Evolutionary conservation across 345 rosid species (phyloP).

Genomic region (Boechera retrofracta): DNA sequence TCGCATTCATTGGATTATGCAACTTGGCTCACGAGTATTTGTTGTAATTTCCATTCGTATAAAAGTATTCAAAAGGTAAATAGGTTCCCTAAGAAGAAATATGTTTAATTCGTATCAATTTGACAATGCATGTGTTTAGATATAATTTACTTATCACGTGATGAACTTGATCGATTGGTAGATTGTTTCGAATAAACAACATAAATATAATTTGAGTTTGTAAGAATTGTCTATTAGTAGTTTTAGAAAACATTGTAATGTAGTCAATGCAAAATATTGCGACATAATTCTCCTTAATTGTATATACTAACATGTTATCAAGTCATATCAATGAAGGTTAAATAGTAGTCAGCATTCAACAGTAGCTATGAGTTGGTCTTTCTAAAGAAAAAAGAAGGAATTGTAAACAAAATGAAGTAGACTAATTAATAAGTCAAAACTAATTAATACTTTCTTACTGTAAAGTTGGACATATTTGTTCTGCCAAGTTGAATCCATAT

Average conservation of each 20-base stretch:
- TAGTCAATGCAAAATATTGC: background rate
- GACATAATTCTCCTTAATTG: background rate
- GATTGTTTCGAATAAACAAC: background rate
- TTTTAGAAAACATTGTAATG: background rate
- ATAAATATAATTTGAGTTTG: background rate
- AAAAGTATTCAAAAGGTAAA: background rate
- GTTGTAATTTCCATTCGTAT: no score
- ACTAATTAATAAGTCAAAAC: background rate
- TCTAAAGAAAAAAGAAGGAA: background rate
- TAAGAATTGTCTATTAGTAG: background rate
- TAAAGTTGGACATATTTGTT: background rate
- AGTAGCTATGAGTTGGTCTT: background rate
- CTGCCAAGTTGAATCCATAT: background rate
- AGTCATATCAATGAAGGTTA: background rate
- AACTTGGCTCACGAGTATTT: background rate
- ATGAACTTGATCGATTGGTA: background rate
- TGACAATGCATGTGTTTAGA: background rate
- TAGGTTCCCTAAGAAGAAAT: background rate
- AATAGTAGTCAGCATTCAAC: background rate
- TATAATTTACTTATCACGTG: background rate
- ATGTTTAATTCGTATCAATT: background rate
- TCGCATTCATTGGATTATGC: conserved; percentile 16
- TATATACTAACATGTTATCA: background rate
- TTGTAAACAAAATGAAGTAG: background rate
- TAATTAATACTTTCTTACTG: background rate